Base-by-base conservation (phyloP, 2,329 filamentous ascomycete species). In the Cryphonectria parasitica region DNA sequence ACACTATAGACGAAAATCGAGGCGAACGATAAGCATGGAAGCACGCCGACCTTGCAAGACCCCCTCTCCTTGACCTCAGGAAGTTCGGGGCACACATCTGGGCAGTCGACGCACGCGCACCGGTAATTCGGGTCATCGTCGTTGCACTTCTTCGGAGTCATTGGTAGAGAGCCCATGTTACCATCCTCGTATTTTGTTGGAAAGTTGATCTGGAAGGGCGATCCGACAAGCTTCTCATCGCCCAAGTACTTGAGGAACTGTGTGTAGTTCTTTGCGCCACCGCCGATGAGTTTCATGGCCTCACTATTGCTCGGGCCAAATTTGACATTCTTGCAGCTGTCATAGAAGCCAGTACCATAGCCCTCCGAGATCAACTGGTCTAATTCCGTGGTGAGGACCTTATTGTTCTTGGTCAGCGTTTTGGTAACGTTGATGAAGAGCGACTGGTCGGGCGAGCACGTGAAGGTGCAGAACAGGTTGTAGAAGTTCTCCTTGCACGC, bases 291-390 rank as follows among this genome's bases (percentile, higher is more conserved):
- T 76, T 95, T 92, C 88, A 99, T 99, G 22, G 95, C 96, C 77
- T 92, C 94, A 72, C 93, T 92, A 78, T 97, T 97, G 58, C 95
- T 95, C 8, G 95, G 92, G 49, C 96, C 96, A 77, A 98, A 98
- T 79, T 99, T 99, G 82, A 99, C 95, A 80, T 99, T 94, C 82
- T 98, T 98, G 85, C 96, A 99, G 82, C 96, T 99, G 81, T 97
- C 88, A 79, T 95, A 99, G 83, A 99, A 97, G 1, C 92, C 94
- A 11, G 88, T 86, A 60, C 94, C 95, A 79, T 97, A 98, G 67
- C 92, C 86, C 69, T 94, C 86, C 2, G 94, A 93, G 75, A 98
- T 90, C 7, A 98, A 84, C 77, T 98, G 95, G 78, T 98, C 95
- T 31, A 99, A 83, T 82, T 98, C 94, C 1, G 92, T 94, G 19